Percentiles rank a stretch among this genome's conserved stretches.
Conservation (phyloP, 1,139 yeast genomes). For the Saccharomyces hybrid region DNA sequence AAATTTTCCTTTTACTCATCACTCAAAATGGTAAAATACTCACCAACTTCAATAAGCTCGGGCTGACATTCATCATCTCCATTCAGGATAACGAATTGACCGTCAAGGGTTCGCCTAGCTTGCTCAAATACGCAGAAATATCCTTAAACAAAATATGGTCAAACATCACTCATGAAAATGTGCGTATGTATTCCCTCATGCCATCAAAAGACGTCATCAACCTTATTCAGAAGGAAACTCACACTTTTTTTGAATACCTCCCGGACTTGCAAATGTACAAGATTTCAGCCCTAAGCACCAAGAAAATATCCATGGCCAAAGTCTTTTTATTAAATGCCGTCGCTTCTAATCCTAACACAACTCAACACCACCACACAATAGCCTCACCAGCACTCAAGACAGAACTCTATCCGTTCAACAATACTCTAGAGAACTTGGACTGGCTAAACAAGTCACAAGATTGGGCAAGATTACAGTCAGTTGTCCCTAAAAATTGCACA, state of each 20-base stretch:
- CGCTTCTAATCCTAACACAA: slow-evolving; percentile 15
- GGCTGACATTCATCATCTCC: slow-evolving; percentile 30
- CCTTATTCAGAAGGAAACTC: slow-evolving; percentile 20
- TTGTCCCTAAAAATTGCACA: slow-evolving; percentile 1
- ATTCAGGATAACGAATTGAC: slow-evolving; percentile 30
- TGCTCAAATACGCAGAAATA: slow-evolving; percentile 33
- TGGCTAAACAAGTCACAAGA: slow-evolving; percentile 21
- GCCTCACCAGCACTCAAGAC: neutral
- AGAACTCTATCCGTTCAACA: slow-evolving; percentile 17
- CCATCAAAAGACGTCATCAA: slow-evolving; percentile 11
- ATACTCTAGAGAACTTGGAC: slow-evolving; percentile 20
- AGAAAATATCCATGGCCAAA: slow-evolving; percentile 22
- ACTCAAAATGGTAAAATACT: slow-evolving; percentile 38
- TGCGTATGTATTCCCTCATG: slow-evolving; percentile 22
- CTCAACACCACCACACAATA: neutral
- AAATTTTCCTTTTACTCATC: slow-evolving; percentile 28
- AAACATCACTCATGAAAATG: slow-evolving; percentile 32
- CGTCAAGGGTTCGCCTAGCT: slow-evolving; percentile 28
- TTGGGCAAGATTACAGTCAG: slow-evolving; percentile 24
- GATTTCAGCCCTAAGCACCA: slow-evolving; percentile 26
- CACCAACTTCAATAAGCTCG: slow-evolving; percentile 27
- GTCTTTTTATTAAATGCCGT: slow-evolving; percentile 23
- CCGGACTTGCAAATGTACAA: slow-evolving; percentile 5
- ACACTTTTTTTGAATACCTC: slow-evolving; percentile 16
- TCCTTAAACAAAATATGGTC: slow-evolving; percentile 35